A percentile compares a stretch with the other conserved stretches of the same genome.
Conservation (phyloP, 1,284 basidiomycete species). For the Ceratobasidium sp. region DNA sequence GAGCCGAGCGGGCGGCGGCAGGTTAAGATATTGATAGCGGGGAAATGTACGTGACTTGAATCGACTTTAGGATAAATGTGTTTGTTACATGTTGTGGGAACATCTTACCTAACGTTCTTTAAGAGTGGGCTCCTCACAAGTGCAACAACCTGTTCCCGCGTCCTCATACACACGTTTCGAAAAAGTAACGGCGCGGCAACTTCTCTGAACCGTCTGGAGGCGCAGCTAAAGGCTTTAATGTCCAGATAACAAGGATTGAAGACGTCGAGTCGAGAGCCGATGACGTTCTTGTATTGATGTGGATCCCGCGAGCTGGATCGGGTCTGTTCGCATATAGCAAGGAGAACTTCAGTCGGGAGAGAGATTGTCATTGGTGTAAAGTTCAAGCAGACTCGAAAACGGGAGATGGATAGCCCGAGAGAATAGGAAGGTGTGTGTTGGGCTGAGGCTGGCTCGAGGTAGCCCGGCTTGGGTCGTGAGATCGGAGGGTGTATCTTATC, state of each 20-base stretch:
- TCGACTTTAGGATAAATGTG: neutral
- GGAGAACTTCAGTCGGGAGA: conserved; percentile 22
- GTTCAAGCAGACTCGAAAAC: no score
- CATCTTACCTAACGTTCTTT: conserved; percentile 21
- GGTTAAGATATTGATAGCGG: conserved; percentile 33
- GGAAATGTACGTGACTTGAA: conserved; percentile 28
- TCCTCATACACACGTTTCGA: conserved; percentile 18
- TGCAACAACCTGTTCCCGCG: conserved; percentile 28
- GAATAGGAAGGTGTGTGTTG: neutral
- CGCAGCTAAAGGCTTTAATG: conserved; percentile 16
- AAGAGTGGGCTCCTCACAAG: conserved; percentile 13
- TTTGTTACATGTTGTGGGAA: neutral
- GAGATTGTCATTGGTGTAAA: conserved; percentile 11
- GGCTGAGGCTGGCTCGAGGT: neutral
- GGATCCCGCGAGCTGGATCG: neutral
- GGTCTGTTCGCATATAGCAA: conserved; percentile 33
- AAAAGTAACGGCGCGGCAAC: conserved; percentile 26
- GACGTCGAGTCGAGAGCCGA: neutral
- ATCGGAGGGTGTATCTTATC: no score
- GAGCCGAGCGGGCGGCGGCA: conserved; percentile 29
- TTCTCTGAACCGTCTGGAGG: conserved; percentile 24
- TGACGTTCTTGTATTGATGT: neutral
- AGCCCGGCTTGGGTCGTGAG: no score
- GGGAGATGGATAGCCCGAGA: neutral
- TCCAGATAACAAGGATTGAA: conserved; percentile 15